Evolutionary conservation across 257 asterid species (phyloP).

Genomic region (Eucommia ulmoides): DNA sequence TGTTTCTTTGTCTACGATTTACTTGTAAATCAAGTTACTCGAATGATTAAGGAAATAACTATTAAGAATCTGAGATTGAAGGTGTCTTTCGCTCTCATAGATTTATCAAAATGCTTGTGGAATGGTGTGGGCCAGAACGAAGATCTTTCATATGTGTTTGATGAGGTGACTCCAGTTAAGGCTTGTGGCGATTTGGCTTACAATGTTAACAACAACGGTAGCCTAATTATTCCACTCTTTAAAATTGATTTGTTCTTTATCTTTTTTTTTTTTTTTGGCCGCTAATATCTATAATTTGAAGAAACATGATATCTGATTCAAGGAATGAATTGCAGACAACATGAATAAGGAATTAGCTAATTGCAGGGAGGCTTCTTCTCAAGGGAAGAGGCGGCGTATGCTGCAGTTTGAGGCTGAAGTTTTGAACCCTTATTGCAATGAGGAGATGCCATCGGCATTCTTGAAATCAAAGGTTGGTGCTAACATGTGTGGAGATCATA

Average conservation of each 20-base stretch:
- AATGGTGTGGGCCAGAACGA: slow-evolving; percentile 6
- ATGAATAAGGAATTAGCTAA: slow-evolving; percentile 27
- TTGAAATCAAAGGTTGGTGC: slow-evolving; percentile 43
- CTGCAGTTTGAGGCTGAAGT: slow-evolving; percentile 54
- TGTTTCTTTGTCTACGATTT: no score
- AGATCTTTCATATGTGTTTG: slow-evolving; percentile 11
- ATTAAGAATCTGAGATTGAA: neutral
- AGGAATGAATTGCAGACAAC: slow-evolving; percentile 21
- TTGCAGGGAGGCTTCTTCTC: slow-evolving; percentile 33
- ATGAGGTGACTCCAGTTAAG: slow-evolving; percentile 21
- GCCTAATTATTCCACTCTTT: neutral
- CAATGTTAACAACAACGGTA: slow-evolving; percentile 10
- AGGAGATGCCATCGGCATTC: slow-evolving; percentile 16
- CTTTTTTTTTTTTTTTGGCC: neutral
- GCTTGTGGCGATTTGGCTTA: slow-evolving; percentile 12
- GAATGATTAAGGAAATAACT: neutral
- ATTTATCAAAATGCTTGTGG: slow-evolving; percentile 11
- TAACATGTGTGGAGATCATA: no score
- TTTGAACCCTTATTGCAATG: slow-evolving; percentile 24
- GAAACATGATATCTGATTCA: slow-evolving; percentile 1
- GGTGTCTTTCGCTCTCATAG: slow-evolving; percentile 7
- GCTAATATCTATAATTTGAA: neutral
- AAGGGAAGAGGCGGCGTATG: slow-evolving; percentile 46
- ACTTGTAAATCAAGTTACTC: neutral
- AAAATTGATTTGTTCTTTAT: no score